Base-by-base conservation (phyloP, 768 basidiomycete genomes). In the Phallus indusiatus region DNA sequence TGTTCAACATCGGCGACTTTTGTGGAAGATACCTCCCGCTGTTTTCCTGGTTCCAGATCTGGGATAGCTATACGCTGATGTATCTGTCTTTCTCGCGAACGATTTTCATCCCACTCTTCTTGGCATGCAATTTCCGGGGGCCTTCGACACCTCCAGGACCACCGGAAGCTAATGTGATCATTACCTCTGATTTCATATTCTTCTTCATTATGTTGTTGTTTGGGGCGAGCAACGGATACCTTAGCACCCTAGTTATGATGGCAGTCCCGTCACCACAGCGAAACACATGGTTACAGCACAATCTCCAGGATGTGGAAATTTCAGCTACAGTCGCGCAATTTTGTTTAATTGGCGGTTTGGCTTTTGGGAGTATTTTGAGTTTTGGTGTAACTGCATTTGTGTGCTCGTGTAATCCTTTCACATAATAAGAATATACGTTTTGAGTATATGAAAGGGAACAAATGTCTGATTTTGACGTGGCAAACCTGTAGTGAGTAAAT, bases 51-150 rank as follows among this genome's bases (percentile, higher is more conserved):
- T 70, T 93, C 20, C 70, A 84, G 34, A 73, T 92, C 55, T 92
- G 89, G 83, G 84, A 83, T 3, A 79, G 81, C 5, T 77, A 74
- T 21, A 78, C 78, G 35, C 78, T 94, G 42, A 68, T 91, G 16
- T 66, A 68, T 6, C 71, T 90, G 22, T 85, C 91, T 16, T 68
- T 88, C 47, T 70, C 81, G 3, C 83, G 94, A 56, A 87, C 85
- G 1, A 66, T 92, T 35, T 94, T 95, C 73, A 81, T 96, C 52
- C 91, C 91, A 33, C 66, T 94, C 47, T 86, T 95, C 71, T 77
- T 95, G n/a, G 76, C 86, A 72, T 95, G 93, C 77, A 96, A 96
- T 67, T 72, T 94, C 47, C 81, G 84, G 63, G 80, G 77, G 48
- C 64, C 67, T 42, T 33, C 64, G 66, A 64, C 66, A 7, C 47